Percentiles rank a stretch among this genome's conserved stretches.
Conservation (phyloP, 371 early-diverging fungal species). For the Massospora cicadina region DNA sequence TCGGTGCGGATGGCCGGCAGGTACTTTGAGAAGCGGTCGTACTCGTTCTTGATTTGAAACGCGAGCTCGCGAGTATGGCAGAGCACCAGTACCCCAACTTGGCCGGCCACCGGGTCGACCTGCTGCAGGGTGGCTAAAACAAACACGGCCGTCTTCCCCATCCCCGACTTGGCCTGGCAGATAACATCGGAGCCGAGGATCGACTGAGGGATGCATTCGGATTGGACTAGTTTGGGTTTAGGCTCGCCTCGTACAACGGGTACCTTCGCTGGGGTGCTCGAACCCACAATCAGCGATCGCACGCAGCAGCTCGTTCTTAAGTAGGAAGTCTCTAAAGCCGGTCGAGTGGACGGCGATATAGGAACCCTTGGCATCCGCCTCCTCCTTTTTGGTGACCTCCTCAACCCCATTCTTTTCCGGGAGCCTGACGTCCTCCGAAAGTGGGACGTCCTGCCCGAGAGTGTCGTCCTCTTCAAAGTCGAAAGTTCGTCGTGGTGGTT, state of each 20-base stretch:
- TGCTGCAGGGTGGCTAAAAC: conserved; percentile 93
- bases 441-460: not conserved
- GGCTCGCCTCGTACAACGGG: too few species aligned
- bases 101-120: conserved; percentile 63
- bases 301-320: conserved; percentile 88
- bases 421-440: conserved; percentile 17
- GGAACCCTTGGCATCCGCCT: conserved; percentile 85
- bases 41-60: conserved; percentile 94
- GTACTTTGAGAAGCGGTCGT: conserved; percentile 84
- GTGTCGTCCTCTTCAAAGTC: conserved; percentile 84
- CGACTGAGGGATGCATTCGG: conserved; percentile 96
- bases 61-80: conserved; percentile 97
- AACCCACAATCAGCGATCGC: conserved; percentile 96
- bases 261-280: conserved; percentile 96
- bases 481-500: conserved; percentile 77
- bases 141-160: conserved; percentile 99
- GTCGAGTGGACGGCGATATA: conserved; percentile 97
- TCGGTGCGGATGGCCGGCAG: conserved; percentile 84
- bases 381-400: conserved; percentile 33
- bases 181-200: conserved; percentile 92
- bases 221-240: conserved; percentile 56
- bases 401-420: conserved; percentile 24
- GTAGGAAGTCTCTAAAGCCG: conserved; percentile 93
- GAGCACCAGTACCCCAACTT: conserved; percentile 75
- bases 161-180: conserved; percentile 98